Base-by-base conservation (phyloP, 371 early-diverging fungal species). In the Mucor circinelloides region DNA sequence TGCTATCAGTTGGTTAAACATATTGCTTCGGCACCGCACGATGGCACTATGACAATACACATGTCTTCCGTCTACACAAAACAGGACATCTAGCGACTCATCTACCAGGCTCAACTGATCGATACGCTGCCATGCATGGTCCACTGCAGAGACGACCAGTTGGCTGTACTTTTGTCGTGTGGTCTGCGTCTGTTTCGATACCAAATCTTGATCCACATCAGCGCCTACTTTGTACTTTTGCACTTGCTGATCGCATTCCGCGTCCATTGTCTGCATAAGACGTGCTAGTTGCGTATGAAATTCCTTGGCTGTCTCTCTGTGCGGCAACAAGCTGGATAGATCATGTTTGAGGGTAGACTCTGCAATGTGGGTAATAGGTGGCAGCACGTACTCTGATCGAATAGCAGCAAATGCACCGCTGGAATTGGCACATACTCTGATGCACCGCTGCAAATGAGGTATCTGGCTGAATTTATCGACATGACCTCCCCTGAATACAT, bases 361-460 rank as follows among this genome's bases (percentile, higher is more conserved):
- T 9, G 67, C 58, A 2, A 63, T 42, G 0, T 44, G 30, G 1
- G 32, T 13, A 4, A 42, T 44, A 15, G 63, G 36, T 0, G 52
- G 58, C n/a, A 66, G 38, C 13, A 44, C 48, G 25, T 73, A 67
- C 23, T 86, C 89, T 3, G 87, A 75, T n/a, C 87, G 80, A 25
- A 88, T 52, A 1, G 85, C 89, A 27, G 83, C 85, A 80, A 83
- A 88, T 10, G 89, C 84, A n/a, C 85, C 86, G 52, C 83, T 84
- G 15, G 86, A 78, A 61, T 80, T 88, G 2, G 84, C 84, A 31
- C 78, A 76, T 0, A 88, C 89, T 28, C 69, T 74, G 8, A 88
- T 78, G 42, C 83, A 77, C 25, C 87, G 73, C 40, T 88, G 86
- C 12, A 88, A 65, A 50, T 77, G 72, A 3, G 84, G 82, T 10